Base-by-base conservation (phyloP, 169 alveolate genomes). In the Toxoplasma gondii region DNA sequence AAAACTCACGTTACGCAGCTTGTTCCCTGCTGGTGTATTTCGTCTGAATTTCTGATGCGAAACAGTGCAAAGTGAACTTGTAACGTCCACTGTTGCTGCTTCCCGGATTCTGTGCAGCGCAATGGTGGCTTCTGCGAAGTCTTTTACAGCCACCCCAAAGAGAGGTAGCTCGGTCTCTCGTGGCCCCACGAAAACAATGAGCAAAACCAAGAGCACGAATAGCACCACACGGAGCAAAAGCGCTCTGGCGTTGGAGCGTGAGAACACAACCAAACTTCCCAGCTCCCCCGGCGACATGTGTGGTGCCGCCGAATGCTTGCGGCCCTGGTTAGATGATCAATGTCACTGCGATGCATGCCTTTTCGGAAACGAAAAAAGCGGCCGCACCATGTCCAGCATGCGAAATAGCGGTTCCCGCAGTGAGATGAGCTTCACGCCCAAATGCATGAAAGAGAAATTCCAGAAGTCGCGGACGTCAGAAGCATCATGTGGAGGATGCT, bases 271-370 rank as follows among this genome's bases (percentile, higher is more conserved):
- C 4, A 67, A 22, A 17, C 67, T 82, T 41, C 29, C 90, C 41
- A 9, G 67, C 39, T 22, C 67, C 12, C 64, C n/a, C 17, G 38
- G 90, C 67, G 64, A 82, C 22, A 82, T 82, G 64, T 82, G 90
- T 82, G 90, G 90, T 9, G 90, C 90, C 67, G 34, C 53, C 38
- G 90, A 82, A 36, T 36, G 90, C 90, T 22, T 41, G 39, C 58
- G 64, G 19, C 64, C 64, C 19, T 38, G 67, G 64, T 36, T 82
- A 36, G 67, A 82, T 31, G 90, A 41, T 19, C 31, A 36, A 36
- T 82, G 90, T 24, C 90, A 82, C 67, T 82, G 90, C 67, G 39
- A 82, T 31, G 27, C 90, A 19, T 36, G 90, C 67, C 67, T 9
- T 74, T n/a, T 82, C 69, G 67, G 39, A 38, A 82, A 34, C 41